Evolutionary conservation across 805 yeast species (phyloP).

Genomic region (Hanseniaspora guilliermondii): DNA sequence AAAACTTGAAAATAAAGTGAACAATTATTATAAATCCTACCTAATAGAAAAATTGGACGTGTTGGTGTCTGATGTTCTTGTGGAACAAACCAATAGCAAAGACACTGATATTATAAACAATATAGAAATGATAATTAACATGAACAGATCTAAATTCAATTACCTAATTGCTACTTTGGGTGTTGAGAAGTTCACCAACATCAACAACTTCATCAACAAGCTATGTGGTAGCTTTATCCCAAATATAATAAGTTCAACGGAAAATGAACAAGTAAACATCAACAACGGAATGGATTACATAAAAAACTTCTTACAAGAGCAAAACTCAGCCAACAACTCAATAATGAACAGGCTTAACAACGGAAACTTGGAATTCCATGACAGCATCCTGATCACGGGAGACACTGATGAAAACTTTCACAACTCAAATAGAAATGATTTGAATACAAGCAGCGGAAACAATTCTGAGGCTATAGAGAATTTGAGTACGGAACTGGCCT

Average conservation of each 20-base stretch:
- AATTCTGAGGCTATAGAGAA: background rate
- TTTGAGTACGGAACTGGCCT: background rate
- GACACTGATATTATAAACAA: background rate
- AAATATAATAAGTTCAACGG: background rate
- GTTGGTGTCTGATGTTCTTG: background rate
- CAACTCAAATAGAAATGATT: background rate
- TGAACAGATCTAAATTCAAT: conserved; percentile 3
- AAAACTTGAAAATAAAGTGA: conserved; percentile 25
- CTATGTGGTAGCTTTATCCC: background rate
- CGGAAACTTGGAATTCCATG: conserved; percentile 1
- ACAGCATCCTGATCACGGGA: conserved; percentile 11
- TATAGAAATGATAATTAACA: conserved; percentile 10
- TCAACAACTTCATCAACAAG: conserved; percentile 3
- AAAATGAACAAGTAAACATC: background rate
- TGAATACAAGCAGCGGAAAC: background rate
- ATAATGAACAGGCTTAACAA: background rate
- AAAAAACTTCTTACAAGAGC: background rate
- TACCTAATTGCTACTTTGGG: background rate
- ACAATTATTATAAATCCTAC: conserved; percentile 28
- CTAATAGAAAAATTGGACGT: conserved; percentile 27
- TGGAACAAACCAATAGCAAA: background rate
- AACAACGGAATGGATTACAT: conserved; percentile 1
- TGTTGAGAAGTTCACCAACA: background rate
- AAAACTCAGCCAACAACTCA: background rate
- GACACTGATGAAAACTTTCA: background rate